Conservation (phyloP, 2,329 filamentous ascomycete species). For the Scortechinia acanthostroma region DNA sequence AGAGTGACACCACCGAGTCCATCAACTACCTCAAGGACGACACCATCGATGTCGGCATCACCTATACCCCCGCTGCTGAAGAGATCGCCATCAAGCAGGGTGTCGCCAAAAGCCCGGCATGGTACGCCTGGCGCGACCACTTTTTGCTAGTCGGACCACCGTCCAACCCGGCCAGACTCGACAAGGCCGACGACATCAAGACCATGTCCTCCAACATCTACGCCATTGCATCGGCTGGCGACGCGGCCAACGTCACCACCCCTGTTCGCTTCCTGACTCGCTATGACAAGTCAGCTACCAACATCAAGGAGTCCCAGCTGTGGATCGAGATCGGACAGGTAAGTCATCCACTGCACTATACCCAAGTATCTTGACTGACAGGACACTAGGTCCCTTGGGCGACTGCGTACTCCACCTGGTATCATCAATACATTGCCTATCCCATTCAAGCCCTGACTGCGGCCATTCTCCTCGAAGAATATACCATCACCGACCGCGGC, state of each 20-base stretch:
- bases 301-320: slow-evolving; percentile 34
- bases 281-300: slow-evolving; percentile 39
- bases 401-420: slow-evolving; percentile 32
- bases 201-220: slow-evolving; percentile 24
- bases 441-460: slow-evolving; percentile 33
- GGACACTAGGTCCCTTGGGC: no score
- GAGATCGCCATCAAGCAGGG: slow-evolving; percentile 29
- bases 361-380: no score
- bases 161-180: slow-evolving; percentile 22
- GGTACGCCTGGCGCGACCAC: slow-evolving; percentile 37
- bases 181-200: slow-evolving; percentile 14
- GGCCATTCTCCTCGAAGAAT: slow-evolving; percentile 29
- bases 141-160: slow-evolving; percentile 30
- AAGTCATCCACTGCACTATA: no score
- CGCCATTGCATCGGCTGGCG: no score
- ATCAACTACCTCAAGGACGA: slow-evolving; percentile 30
- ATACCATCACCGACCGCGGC: slow-evolving; percentile 35
- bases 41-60: slow-evolving; percentile 32
- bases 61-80: slow-evolving; percentile 31
- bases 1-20: slow-evolving; percentile 32
- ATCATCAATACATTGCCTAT: slow-evolving; percentile 34
- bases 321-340: slow-evolving; percentile 36
- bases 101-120: slow-evolving; percentile 22
- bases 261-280: slow-evolving; percentile 19
- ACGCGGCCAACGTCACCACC: no score